Base-by-base conservation (phyloP, 139 green algal genomes). In the Parachlorella kessleri region DNA sequence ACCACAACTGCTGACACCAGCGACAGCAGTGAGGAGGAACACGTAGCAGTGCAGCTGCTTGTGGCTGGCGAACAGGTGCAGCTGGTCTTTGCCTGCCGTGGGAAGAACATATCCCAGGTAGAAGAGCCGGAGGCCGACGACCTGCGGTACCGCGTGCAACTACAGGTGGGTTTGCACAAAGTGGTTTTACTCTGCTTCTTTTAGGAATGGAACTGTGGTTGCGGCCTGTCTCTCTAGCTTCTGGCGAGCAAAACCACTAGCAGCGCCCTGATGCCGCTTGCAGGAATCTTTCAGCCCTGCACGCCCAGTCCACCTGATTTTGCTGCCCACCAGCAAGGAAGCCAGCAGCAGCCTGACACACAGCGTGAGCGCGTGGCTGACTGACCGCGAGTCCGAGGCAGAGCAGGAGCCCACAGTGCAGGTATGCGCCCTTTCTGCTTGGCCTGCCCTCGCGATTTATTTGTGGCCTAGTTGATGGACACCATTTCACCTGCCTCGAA, bases 271-370 rank as follows among this genome's bases (percentile, higher is more conserved):
- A 30, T 28, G 21, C 37, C 6, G 5, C 36, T 21, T 14, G 26
- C 59, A 78, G 64, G 39, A 39, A 5, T 59, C 32, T 42, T 80
- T 75, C 41, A 73, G 32, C 32, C 74, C 66, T 33, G 42, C 33
- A 33, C 37, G 73, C 30, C 9, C 40, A 5, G 30, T 75, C 5
- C 66, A 80, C 55, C 66, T 80, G 6, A 75, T 65, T 30, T 36
- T 80, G 32, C 41, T 80, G 55, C 74, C 74, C 30, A 79, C 66
- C 35, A 36, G 24, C 41, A 39, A 32, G 40, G 33, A 1, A 4
- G 66, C 66, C 3, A 30, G 68, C 38, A 36, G 54, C 2, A 55
- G 59, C 33, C 55, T 80, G 30, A 39, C 32, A 4, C 66, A 80
- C 32, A 55, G 39, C 30, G 74, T 72, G 41, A 33, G 14, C 18